Percentiles rank a stretch among this genome's conserved stretches.
Evolutionary conservation across 805 yeast genomes (phyloP).

Genomic region (Saccharomycopsis olivae): DNA sequence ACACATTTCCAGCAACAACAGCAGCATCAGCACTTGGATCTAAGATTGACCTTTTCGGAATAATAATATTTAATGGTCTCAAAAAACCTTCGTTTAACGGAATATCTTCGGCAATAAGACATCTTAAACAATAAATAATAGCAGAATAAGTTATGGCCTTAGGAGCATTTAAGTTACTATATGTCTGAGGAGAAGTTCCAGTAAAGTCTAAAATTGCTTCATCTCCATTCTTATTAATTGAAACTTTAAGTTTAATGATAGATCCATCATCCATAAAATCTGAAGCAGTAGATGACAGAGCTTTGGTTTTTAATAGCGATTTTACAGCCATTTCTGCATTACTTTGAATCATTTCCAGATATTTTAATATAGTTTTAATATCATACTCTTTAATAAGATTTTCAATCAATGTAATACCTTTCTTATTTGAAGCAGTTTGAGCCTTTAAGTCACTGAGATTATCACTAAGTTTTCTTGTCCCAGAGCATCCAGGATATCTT

Average conservation of each 20-base stretch:
- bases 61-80: conserved; percentile 57
- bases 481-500: conserved; percentile 75
- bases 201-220: conserved; percentile 71
- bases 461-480: conserved; percentile 76
- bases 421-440: conserved; percentile 80
- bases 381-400: conserved; percentile 54
- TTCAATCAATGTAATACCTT: conserved; percentile 62
- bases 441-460: conserved; percentile 79
- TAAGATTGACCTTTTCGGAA: conserved; percentile 54
- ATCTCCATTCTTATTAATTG: conserved; percentile 39
- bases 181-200: conserved; percentile 80
- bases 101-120: conserved; percentile 75
- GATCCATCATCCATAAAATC: conserved; percentile 84
- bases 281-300: conserved; percentile 30
- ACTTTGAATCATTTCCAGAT: conserved; percentile 74
- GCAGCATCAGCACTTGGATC: conserved; percentile 82
- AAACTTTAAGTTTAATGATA: conserved; percentile 43
- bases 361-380: conserved; percentile 46
- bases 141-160: conserved; percentile 84
- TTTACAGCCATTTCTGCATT: conserved; percentile 72
- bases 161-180: conserved; percentile 90
- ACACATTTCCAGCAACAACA: conserved; percentile 90
- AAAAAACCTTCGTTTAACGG: conserved; percentile 94
- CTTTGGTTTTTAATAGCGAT: conserved; percentile 35
- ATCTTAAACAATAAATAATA: conserved; percentile 74